phyloP scores from a whole-genome alignment of 345 rosid genomes.

The Murraya koenigii region DNA sequence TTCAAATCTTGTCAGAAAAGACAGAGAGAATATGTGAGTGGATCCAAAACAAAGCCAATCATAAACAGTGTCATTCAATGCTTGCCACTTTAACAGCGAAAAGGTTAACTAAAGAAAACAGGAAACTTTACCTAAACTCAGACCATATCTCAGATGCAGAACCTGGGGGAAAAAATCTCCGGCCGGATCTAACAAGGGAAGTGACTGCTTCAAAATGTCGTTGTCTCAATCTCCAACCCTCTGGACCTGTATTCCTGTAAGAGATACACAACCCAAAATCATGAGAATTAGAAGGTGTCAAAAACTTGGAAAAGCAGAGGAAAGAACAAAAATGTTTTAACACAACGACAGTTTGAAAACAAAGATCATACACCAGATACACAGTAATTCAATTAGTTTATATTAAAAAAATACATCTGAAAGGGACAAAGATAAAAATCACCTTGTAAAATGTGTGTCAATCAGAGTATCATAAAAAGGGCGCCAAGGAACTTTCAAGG shows the following conservation, averaged over 20 bases:
- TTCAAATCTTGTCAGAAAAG: background rate
- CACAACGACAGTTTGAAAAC: background rate
- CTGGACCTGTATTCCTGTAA: constrained; percentile 90
- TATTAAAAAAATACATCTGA: background rate
- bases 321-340: background rate
- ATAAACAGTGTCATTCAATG: background rate
- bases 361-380: background rate
- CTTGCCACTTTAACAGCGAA: background rate
- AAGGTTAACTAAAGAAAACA: background rate
- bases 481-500: constrained; percentile 78
- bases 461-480: constrained; percentile 87
- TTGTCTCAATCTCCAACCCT: constrained; percentile 96
- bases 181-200: constrained; percentile 82
- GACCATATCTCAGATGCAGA: constrained; percentile 96
- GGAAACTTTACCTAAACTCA: constrained; percentile 60
- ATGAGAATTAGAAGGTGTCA: background rate
- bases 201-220: constrained; percentile 83
- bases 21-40: background rate
- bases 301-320: background rate
- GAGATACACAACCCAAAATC: constrained; percentile 6
- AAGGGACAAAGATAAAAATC: constrained; percentile 9
- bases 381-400: background rate
- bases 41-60: background rate
- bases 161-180: constrained; percentile 81
- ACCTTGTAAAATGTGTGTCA: constrained; percentile 90